Evolutionary conservation across 371 early-diverging fungal genomes (phyloP).

Genomic region (Rhizopus sp.): DNA sequence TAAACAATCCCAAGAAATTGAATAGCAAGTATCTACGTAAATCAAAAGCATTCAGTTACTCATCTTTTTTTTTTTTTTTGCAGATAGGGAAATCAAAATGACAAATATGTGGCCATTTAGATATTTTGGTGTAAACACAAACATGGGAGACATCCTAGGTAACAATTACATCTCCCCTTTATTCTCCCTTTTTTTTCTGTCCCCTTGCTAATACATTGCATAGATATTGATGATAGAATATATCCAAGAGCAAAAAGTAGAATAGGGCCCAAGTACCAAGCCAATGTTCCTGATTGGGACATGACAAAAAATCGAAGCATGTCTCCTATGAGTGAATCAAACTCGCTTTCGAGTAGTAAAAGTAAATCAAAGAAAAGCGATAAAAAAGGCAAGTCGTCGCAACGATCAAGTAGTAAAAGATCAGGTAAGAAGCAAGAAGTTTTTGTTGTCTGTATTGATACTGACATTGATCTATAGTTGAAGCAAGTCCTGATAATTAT

Average conservation of each 20-base stretch:
- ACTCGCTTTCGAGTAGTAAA: constrained; percentile 3
- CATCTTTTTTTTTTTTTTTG: neutral
- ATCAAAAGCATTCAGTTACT: neutral
- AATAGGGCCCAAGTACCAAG: constrained; percentile 80
- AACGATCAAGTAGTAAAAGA: neutral
- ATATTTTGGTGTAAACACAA: constrained; percentile 82
- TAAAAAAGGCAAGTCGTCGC: neutral
- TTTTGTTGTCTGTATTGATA: too few relatives aligned
- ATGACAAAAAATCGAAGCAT: neutral
- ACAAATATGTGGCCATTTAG: constrained; percentile 84
- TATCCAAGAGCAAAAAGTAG: constrained; percentile 82
- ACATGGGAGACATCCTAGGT: constrained; percentile 70
- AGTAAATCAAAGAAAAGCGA: constrained; percentile 3
- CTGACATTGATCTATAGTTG: neutral
- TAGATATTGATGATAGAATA: constrained; percentile 74
- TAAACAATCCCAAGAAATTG: constrained; percentile 3
- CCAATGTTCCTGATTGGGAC: constrained; percentile 62
- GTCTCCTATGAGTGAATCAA: constrained; percentile 12
- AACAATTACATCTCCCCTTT: constrained; percentile 10
- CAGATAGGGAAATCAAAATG: constrained; percentile 34
- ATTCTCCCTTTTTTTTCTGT: neutral
- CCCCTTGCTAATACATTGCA: neutral
- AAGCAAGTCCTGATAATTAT: constrained; percentile 7
- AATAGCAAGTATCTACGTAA: constrained; percentile 6
- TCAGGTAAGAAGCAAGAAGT: neutral